Evolutionary conservation across 2,329 filamentous ascomycete species (phyloP), one percentile per base, ranked within the genome.

Genomic region (Stagonosporopsis rhizophila): DNA sequence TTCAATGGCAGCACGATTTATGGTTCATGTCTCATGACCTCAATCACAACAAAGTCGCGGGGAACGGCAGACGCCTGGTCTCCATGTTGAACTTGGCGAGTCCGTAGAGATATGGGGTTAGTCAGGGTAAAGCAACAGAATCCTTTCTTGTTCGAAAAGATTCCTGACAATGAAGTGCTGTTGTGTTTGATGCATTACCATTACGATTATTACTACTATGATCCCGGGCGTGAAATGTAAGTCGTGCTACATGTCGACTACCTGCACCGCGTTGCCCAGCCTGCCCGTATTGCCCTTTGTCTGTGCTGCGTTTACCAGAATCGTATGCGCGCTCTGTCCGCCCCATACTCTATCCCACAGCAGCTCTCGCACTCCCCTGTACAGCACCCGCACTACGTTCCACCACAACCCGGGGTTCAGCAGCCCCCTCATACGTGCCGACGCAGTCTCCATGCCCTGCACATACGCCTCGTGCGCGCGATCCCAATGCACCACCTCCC

Each of bases 401-500:
- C 81, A 68, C 85, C 85, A 87, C 11, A 80, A 56, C 35, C 66
- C 52, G 6, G 74, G 58, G 52, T 77, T 75, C 7, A 80, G 40
- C 20, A 79, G 40, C 1, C 77, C 76, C 30, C 67, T 62, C 8
- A 77, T 60, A 44, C 79, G 62, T 1, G 77, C 75, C 15, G 70
- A 69, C 45, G 78, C 64, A 9, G 77, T 73, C 2, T 70, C 70
- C 69, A 83, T 80, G 22, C 91, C 80, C n/a, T 80, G 79, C 76
- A 94, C 91, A 76, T 91, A 92, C 1, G 84, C 83, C 28, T 78
- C 78, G 75, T 96, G 91, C 57, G 86, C 84, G 23, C 87, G 83
- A 73, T 95, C 91, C 82, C 90, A 96, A 76, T 86, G 89, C 9
- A 90, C 82, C 0, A 86, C 75, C 67, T 92, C 87, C 39, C 80